Evolutionary conservation across 2,329 filamentous ascomycete species (phyloP), one percentile per base, ranked within the genome.

Genomic region (Cladophialophora yegresii): DNA sequence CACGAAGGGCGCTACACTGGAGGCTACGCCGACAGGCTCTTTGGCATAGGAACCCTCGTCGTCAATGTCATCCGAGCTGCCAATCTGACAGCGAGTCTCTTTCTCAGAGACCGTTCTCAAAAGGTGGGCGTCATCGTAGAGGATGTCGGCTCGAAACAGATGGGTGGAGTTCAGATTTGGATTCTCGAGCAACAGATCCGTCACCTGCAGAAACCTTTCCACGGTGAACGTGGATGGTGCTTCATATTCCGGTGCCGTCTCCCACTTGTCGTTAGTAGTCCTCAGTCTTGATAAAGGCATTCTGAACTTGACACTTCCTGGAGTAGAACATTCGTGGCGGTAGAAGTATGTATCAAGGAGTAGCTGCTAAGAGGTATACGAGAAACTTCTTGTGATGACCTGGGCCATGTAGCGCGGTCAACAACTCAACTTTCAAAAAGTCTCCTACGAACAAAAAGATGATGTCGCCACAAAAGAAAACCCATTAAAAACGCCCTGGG

Each of bases 81-180:
- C 26, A n/a, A 54, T 13, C 26, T 58, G 20, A 64, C 58, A 71
- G 22, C 63, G 65, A 32, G 59, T 63, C 58, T 77, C 76, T 61
- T 74, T 75, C 50, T 77, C 71, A n/a, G 65, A 61, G 1, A 73
- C 72, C 12, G 74, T 77, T 59, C 73, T 72, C 54, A 76, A 50
- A 4, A 70, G 62, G 65, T 75, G 72, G 75, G 77, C 73, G 67
- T 82, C 86, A 71, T 86, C 81, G 70, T 82, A 83, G 33, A 85
- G 77, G 45, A 88, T 82, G 73, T 88, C 85, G 16, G 85, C 85
- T 7, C 85, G 82, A 66, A 87, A 85, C 13, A 88, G 78, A 72
- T 84, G 80, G 6, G 79, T 82, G 0, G 84, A 85, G 16, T 83
- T 85, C 67, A 86, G 72, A 62, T 87, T 87, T 0, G 85, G 85